These are phyloP conservation scores for Trichoderma atroviride DNA, from an alignment of 2,329 filamentous ascomycete genomes.

Conservation along the genomic window DNA sequence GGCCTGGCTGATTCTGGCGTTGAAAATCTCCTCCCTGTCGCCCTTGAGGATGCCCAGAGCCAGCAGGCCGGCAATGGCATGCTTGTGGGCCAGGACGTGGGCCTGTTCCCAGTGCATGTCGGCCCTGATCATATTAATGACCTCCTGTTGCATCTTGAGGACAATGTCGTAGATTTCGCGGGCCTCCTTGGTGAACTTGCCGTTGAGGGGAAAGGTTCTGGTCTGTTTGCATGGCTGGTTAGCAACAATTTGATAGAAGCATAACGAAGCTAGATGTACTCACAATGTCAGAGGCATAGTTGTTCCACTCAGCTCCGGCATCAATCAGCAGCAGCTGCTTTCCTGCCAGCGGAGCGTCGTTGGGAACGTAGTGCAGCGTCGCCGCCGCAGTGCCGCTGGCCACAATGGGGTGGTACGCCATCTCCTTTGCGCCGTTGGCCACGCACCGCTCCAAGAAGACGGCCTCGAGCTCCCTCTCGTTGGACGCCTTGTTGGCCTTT, in stretches of 20 bases:
- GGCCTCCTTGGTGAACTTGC: conserved; percentile 69
- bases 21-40: conserved; percentile 71
- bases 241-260: not conserved
- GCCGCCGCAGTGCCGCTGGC: conserved; percentile 79
- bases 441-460: conserved; percentile 78
- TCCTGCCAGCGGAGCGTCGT: conserved; percentile 67
- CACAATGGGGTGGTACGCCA: conserved; percentile 86
- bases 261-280: conserved; percentile 30
- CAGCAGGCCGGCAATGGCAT: conserved; percentile 80
- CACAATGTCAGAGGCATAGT: conserved; percentile 71
- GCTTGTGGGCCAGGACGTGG: conserved; percentile 75
- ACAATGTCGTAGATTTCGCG: conserved; percentile 81
- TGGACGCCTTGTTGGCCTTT: conserved; percentile 64
- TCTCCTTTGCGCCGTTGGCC: conserved; percentile 73
- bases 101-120: conserved; percentile 81
- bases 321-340: conserved; percentile 84
- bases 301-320: conserved; percentile 75
- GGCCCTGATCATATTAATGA: conserved; percentile 70
- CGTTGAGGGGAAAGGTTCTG: conserved; percentile 80
- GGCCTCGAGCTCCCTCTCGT: conserved; percentile 83
- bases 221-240: conserved; percentile 54
- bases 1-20: conserved; percentile 77
- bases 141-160: conserved; percentile 81
- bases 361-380: conserved; percentile 85
- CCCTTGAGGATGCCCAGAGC: conserved; percentile 73